Base-by-base conservation (phyloP, 2,329 filamentous ascomycete species). In the Cercospora zeina region DNA sequence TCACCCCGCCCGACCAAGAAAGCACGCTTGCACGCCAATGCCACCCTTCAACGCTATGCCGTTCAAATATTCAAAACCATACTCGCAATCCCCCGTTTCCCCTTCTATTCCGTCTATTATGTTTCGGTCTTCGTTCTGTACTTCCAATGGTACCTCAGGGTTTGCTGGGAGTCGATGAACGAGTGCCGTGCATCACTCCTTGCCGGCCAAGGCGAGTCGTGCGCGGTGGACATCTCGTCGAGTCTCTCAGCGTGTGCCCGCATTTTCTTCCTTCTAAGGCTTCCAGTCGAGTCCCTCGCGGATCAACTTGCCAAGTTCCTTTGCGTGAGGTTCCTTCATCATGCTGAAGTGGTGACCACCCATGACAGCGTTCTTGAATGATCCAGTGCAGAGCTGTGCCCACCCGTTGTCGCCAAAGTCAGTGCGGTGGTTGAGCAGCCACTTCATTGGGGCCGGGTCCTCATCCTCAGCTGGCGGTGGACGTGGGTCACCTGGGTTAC, bases 281-380 rank as follows among this genome's bases (percentile, higher is more conserved):
- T 45, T 58, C 68, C 73, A 75, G 66, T 73, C 69, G 2, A 76
- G 59, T 56, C 78, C 79, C 64, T 78, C 75, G 63, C 77, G 71
- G 62, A 81, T 78, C 62, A 81, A 73, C 65, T 78, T 76, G 53
- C 74, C 74, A 36, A 76, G 71, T 19, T 73, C 71, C 9, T 64
- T 67, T 14, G 74, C 73, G 54, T 73, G 69, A n/a, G 74, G 74
- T 31, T 85, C 86, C 74, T 88, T 85, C 87, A 91, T 90, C 87
- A 90, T 90, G 19, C 82, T 85, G 77, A 91, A 90, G 76, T 90
- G 88, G 70, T 90, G 89, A 2, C 87, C 88, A 14, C 84, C 84
- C 85, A 89, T 88, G 70, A 88, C 85, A 59, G 81, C 82, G 66
- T 80, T 79, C 77, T 89, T 87, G 75, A 86, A 88, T 58, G 82